Percentiles rank a stretch among this genome's conserved stretches.
Evolutionary conservation across 2,329 filamentous ascomycete species (phyloP).

Genomic region (Colletotrichum horii): DNA sequence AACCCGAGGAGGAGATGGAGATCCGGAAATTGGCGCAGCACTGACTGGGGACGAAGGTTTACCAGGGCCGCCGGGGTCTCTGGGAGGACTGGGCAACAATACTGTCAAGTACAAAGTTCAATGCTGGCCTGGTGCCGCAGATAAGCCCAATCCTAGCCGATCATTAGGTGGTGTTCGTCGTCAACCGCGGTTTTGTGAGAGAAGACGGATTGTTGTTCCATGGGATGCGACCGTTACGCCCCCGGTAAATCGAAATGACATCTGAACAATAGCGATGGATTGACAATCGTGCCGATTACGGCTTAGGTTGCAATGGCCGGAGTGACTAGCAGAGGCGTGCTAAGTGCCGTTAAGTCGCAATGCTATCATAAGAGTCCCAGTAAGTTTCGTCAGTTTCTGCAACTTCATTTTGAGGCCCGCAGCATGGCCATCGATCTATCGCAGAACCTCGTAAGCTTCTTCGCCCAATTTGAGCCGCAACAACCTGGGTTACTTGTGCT

Average conservation of each 20-base stretch:
- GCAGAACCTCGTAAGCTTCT: background rate
- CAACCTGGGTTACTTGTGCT: background rate
- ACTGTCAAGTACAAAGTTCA: background rate
- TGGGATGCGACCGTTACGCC: background rate
- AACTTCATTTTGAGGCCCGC: background rate
- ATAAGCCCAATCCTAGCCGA: background rate
- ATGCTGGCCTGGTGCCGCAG: background rate
- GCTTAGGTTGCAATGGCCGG: background rate
- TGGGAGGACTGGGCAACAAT: background rate
- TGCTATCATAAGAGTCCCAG: background rate
- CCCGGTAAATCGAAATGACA: background rate
- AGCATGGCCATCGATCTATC: background rate
- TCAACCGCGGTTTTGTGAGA: background rate
- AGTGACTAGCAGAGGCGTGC: background rate
- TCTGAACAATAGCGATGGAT: background rate
- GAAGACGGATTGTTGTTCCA: background rate
- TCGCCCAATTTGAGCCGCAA: background rate
- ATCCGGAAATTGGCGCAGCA: conserved; percentile 12
- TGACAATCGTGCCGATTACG: background rate
- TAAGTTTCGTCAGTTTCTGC: background rate
- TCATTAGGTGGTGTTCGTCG: background rate
- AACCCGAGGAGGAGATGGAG: background rate
- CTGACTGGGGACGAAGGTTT: conserved; percentile 16
- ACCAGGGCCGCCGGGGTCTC: background rate
- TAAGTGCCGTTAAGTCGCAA: background rate